Conservation (phyloP, 1,284 basidiomycete genomes). For the Tilletia indica region DNA sequence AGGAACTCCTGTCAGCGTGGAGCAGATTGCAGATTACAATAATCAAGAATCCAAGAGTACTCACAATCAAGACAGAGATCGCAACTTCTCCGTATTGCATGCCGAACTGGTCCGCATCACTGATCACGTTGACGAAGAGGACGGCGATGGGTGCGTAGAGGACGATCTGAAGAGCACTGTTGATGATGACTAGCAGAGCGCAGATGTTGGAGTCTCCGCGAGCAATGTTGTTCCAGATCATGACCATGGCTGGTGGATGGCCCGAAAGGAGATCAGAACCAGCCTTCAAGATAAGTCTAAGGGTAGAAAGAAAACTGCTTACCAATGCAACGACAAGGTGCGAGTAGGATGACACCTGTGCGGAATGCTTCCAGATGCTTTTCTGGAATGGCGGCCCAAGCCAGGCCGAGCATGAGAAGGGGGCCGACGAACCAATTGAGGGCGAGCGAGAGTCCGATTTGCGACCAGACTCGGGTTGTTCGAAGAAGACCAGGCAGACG, state of each 20-base stretch:
- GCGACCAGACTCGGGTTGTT: conserved; percentile 66
- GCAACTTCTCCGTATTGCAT: conserved; percentile 71
- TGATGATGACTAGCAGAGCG: conserved; percentile 66
- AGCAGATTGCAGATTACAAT: no score
- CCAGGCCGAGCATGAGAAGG: conserved; percentile 72
- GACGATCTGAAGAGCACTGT: conserved; percentile 69
- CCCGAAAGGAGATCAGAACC: conserved; percentile 63
- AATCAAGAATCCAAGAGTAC: not conserved
- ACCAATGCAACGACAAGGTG: conserved; percentile 61
- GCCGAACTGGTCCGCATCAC: conserved; percentile 56
- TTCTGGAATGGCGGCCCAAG: conserved; percentile 82
- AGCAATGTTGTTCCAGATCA: conserved; percentile 69
- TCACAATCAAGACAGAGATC: conserved; percentile 66
- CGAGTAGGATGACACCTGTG: conserved; percentile 64
- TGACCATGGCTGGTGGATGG: conserved; percentile 38
- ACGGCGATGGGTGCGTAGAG: conserved; percentile 75
- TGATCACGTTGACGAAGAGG: conserved; percentile 73
- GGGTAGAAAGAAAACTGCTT: conserved; percentile 5
- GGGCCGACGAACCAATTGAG: conserved; percentile 82
- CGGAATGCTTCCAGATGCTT: conserved; percentile 40
- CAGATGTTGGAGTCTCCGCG: conserved; percentile 73
- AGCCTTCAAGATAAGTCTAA: conserved; percentile 29
- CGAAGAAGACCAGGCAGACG: conserved; percentile 65
- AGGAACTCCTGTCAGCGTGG: no score
- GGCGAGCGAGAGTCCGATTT: conserved; percentile 69